phyloP scores from a whole-genome alignment of 306 rosid species.

The Ceratonia siliqua region DNA sequence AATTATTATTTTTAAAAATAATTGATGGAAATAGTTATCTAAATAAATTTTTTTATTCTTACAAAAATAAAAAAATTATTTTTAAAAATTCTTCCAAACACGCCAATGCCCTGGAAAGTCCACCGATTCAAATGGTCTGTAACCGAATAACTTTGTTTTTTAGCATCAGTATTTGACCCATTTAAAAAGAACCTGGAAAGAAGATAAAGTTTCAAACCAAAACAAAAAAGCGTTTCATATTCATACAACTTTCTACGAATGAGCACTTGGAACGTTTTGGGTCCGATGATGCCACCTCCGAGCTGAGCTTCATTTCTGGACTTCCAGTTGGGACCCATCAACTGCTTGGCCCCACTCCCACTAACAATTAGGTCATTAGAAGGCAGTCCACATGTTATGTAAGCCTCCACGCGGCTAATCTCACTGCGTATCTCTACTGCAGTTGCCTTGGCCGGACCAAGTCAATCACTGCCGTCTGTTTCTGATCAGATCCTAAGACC shows the following conservation, averaged over 20 bases:
- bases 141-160: not conserved
- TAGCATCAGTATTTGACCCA: constrained; percentile 37
- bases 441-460: no score
- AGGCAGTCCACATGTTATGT: constrained; percentile 34
- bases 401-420: constrained; percentile 43
- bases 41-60: no score
- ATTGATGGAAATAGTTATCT: no score
- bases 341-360: constrained; percentile 34
- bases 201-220: constrained; percentile 25
- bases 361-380: constrained; percentile 55
- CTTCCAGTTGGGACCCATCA: not conserved
- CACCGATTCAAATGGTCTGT: not conserved
- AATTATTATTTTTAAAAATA: no score
- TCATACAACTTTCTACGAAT: not conserved
- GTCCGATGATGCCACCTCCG: no score
- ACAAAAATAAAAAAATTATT: no score
- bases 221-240: constrained; percentile 33
- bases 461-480: not conserved
- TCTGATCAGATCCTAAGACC: not conserved
- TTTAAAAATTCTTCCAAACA: no score
- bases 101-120: no score
- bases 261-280: not conserved
- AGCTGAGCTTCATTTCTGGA: no score
- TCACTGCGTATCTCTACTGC: not conserved
- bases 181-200: not conserved